Evolutionary conservation across 106 monocot species (phyloP), one percentile per base, ranked within the genome.

Genomic region (Ottelia alismoides): DNA sequence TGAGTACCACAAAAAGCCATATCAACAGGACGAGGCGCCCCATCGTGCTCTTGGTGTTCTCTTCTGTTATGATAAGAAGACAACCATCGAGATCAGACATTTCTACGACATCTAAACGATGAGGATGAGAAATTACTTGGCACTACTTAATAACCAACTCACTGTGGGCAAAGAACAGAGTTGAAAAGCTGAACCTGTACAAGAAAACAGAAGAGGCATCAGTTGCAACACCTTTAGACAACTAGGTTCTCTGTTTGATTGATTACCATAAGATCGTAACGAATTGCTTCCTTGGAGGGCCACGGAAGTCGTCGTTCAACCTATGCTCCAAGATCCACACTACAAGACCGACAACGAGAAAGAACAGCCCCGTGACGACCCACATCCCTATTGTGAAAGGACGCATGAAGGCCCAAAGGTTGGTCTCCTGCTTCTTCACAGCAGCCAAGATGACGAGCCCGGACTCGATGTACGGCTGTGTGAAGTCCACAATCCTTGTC

Each of bases 281-380:
- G 27, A 67, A 30, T 40, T 86, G 85, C 20, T 52, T 64, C 31
- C 56, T 73, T 17, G 85, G 85, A 11, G 85, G 30, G 0, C 85
- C 85, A n/a, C 85, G 47, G 53, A 86, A 86, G 47, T 73, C 85
- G 0, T 1, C 50, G 32, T 86, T 86, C 29, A 67, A 63, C 40
- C 85, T 62, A 60, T 86, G 85, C 77, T 86, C 85, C 30, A 86
- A 70, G 18, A 81, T 48, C 85, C 85, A 86, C 21, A 86, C 58
- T 27, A 86, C 85, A 25, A 65, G 47, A 28, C 85, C 85, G 20
- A 86, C 62, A 20, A 86, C 32, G 20, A 86, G 31, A 60, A 81
- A 86, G 50, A 77, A 86, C n/a, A 53, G 67, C 28, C 70, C 73
- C 9, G 63, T 77, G 18, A 74, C 48, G 27, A 67, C 61, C 85